Evolutionary conservation across 164 flowering plant species (phyloP), one percentile per base, ranked within the genome.

Genomic region (Stephania japonica): DNA sequence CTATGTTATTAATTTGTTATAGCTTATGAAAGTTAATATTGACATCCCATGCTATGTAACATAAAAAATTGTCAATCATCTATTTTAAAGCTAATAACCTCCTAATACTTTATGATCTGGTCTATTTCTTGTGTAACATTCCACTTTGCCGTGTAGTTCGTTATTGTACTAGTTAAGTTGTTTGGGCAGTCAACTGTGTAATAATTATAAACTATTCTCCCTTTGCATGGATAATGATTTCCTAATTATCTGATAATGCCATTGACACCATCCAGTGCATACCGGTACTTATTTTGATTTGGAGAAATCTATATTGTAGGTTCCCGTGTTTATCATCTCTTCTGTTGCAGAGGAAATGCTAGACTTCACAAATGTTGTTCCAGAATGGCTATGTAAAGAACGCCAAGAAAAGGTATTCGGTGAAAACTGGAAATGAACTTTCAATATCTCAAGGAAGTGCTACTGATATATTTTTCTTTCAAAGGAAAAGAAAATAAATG

Each of bases 331-430:
- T 77, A 70, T 93, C 9, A 81, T 95, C 71, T 95, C 98, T 69
- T 78, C 90, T 67, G 82, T 85, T 65, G 98, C 98, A 70, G 91
- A 87, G 83, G 97, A 93, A 74, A 70, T 89, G 42, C 75, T 95
- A 77, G 86, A 94, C 16, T 89, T 73, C 71, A 73, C 88, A 10
- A 90, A 87, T 85, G 74, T 85, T 16, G 83, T 93, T 63, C 99
- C 97, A 63, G 99, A 95, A 80, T 95, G 99, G 98, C 77, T 95
- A 32, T 89, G 90, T 80, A 78, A 84, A 80, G 82, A 86, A 70
- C 84, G 90, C 38, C 97, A 93, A 79, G 86, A 90, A 70, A 89
- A 88, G 88, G 99, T 62, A 59, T 41, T 14, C 18, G 56, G 25
- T 59, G 6, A 18, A 24, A 63, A 21, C 19, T 59, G n/a, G 7